Evolutionary conservation across 345 rosid species (phyloP), one percentile per base, ranked within the genome.

Genomic region (Eucalyptus sp.): DNA sequence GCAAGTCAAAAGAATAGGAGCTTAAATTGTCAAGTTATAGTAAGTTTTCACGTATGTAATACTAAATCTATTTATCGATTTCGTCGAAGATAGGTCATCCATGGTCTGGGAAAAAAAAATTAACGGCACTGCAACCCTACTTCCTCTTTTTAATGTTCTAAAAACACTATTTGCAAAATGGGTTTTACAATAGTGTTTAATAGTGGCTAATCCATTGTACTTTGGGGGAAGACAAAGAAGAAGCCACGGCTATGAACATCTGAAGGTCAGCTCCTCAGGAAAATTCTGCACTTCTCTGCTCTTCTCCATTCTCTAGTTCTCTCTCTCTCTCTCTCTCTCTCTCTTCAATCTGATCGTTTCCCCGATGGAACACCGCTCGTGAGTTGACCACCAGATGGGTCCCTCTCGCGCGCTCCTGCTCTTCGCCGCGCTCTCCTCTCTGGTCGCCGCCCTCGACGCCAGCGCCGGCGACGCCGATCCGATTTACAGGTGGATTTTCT

Each of bases 381-480:
- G 84, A 76, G 17, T 81, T 68, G 88, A 31, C 85, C 91, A 12
- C 33, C 91, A 80, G n/a, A 95, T 93, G 94, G 90, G 91, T 92
- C 89, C 58, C 86, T 80, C 85, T 80, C 86, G 91, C 68, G 87
- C 90, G 93, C 90, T 92, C 90, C 60, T 92, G 91, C 92, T 95
- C 87, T 13, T 91, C 87, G 43, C 90, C 83, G 88, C 87, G 51
- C 87, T 92, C 37, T 88, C 86, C 80, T 91, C 85, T 76, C 89
- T 96, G 86, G 89, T 91, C 49, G 89, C 91, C 37, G 56, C 87
- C n/a, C 92, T 95, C 13, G 83, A 93, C 90, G 97, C 98, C 17
- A 96, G 96, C 64, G 94, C 92, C 24, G 99, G 99, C 86, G 99
- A 97, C 89, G 90, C 96, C 89, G 99, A 97, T 96, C 98, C 96